Base-by-base conservation (phyloP, 345 rosid genomes). In the Sonneratia caseolaris region DNA sequence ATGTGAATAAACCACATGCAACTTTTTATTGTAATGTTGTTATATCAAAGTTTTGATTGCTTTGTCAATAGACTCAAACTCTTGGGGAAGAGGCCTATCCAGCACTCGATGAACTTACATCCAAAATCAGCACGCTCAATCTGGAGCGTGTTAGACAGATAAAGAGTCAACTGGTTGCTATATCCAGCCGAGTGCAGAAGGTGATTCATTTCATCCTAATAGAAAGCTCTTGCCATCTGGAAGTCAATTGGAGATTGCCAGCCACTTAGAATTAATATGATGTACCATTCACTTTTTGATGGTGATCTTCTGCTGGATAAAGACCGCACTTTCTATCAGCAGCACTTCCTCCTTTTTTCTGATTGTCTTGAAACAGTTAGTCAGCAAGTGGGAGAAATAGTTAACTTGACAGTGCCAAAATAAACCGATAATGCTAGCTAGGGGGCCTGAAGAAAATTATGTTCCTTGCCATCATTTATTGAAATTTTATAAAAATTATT, bases 1-100 rank as follows among this genome's bases (percentile, higher is more conserved):
- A 67, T 67, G 48, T 40, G 24, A 66, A 66, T 42, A n/a, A 66
- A 3, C 0, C 16, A 18, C 32, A 14, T 36, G 62, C 32, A 53
- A 66, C 24, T 13, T 55, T 67, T 37, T 66, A 43, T 3, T 36
- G 15, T 43, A n/a, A 68, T 22, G 27, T 9, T 68, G 49, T 68
- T 11, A 68, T 68, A 40, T 37, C n/a, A 37, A 42, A 21, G 35
- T 38, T n/a, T 14, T 68, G 9, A 43, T 36, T 66, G 11, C 24
- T 49, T 16, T 11, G 1, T 64, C 75, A 10, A 65, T 71, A 90
- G 93, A 86, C 91, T 7, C 43, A 51, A 47, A 86, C 88, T 66
- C 74, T 90, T 78, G 93, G 85, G 86, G 82, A 81, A 68, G 96
- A 88, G 79, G 93, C 96, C 57, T 82, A 90, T 77, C 96, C 96